Base-by-base conservation (phyloP, 2,329 filamentous ascomycete species). In the Rhynchosporium agropyri region DNA sequence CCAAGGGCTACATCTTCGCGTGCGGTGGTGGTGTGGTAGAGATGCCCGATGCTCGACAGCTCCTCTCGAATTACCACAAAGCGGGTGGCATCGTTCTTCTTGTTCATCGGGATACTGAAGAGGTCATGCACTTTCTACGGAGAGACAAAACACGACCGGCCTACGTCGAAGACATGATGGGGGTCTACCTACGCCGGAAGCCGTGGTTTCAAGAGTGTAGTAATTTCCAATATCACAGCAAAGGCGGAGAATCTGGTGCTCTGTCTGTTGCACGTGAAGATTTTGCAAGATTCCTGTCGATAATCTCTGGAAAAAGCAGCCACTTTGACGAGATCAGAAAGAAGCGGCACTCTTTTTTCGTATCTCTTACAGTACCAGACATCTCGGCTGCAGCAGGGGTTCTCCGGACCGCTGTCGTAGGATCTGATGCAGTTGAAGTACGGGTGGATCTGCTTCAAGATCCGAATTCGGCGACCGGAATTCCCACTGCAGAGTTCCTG, bases 11-110 rank as follows among this genome's bases (percentile, higher is more conserved):
- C 72, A 84, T 99, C 65, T 92, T 99, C 74, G 95, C 95, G 0
- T 98, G 94, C 69, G 95, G 95, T 59, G 95, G 95, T 49, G 95
- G 95, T 36, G 85, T 99, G 36, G 93, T 99, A 10, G 95, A 99
- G 75, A 90, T 86, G 0, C 84, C 89, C 0, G 89, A 89, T 71
- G 92, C 92, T 26, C 87, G 93, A 15, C 83, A 91, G 66, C 76
- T 96, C 33, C 84, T 99, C 42, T 80, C 83, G 31, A 82, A 88
- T 40, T 94, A 93, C 74, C 85, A 89, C 71, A 85, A 86, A 68
- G 83, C 79, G 64, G 92, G 92, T 42, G 95, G 95, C 4, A 88
- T 89, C 65, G 94, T 99, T 4, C 81, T 99, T 26, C 83, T 95
- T 28, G 89, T 99, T 53, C 91, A 96, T 72, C 87, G 95, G 42